Evolutionary conservation across 1,284 basidiomycete species (phyloP).

Genomic region (Marasmius oreades): DNA sequence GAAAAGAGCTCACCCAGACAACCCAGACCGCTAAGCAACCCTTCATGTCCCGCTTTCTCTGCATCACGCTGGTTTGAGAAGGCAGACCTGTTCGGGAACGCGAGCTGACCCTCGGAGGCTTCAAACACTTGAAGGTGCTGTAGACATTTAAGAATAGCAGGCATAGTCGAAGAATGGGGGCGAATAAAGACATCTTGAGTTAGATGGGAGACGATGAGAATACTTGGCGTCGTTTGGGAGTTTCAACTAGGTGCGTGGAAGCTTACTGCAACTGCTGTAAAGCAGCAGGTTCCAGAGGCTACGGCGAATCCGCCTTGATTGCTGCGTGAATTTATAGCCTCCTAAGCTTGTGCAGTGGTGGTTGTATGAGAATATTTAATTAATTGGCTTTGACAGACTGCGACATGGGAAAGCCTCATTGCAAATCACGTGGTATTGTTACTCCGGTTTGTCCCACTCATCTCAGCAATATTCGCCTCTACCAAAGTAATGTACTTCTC

Average conservation of each 20-base stretch:
- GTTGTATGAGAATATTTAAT: background rate
- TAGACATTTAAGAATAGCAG: slow-evolving; percentile 77
- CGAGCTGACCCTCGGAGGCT: slow-evolving; percentile 55
- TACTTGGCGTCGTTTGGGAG: background rate
- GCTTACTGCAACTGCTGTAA: background rate
- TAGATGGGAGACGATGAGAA: background rate
- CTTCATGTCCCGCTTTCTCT: slow-evolving; percentile 79
- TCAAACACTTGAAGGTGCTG: slow-evolving; percentile 78
- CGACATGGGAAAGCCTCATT: background rate
- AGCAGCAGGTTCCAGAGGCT: background rate
- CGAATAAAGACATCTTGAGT: slow-evolving; percentile 59
- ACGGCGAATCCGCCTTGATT: background rate
- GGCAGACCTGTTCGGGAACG: slow-evolving; percentile 37
- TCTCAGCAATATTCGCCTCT: no score
- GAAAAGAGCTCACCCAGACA: slow-evolving; percentile 60
- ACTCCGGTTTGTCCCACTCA: no score
- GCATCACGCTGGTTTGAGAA: slow-evolving; percentile 33
- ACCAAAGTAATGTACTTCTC: no score
- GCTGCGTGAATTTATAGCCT: background rate
- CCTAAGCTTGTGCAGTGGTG: background rate
- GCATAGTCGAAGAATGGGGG: slow-evolving; percentile 60
- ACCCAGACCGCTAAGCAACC: slow-evolving; percentile 79
- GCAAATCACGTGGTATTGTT: background rate
- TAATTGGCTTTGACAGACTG: background rate
- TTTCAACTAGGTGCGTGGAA: background rate